A percentile compares a stretch with the other conserved stretches of the same genome.
Evolutionary conservation across 2,329 filamentous ascomycete species (phyloP).

Genomic region (Ceratocystis lukuohia): DNA sequence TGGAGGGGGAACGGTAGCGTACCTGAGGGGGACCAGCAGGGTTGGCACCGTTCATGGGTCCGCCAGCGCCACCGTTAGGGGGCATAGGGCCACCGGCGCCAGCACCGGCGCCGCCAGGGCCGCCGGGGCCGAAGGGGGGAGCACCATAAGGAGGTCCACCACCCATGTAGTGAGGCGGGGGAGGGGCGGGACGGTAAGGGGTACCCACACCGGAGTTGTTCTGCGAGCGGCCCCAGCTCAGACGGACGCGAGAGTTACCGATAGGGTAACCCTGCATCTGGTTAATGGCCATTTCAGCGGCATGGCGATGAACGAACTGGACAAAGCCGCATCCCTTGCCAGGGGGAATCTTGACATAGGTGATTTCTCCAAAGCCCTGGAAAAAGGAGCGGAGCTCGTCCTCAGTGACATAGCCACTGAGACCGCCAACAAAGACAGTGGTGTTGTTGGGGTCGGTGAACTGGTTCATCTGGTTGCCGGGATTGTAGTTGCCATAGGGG

Average conservation of each 20-base stretch:
- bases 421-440: constrained; percentile 92
- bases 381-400: constrained; percentile 99
- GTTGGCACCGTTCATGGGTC: constrained; percentile 29
- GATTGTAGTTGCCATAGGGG: constrained; percentile 33
- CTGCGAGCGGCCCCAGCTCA: constrained; percentile 95
- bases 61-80: constrained; percentile 28
- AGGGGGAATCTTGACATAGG: constrained; percentile 98
- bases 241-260: constrained; percentile 90
- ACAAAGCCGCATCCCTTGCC: constrained; percentile 99
- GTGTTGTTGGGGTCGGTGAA: constrained; percentile 99
- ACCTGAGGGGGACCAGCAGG: constrained; percentile 31
- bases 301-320: constrained; percentile 96
- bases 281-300: constrained; percentile 99
- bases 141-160: constrained; percentile 34
- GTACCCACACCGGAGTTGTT: constrained; percentile 99
- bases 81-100: constrained; percentile 28
- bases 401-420: constrained; percentile 96
- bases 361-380: constrained; percentile 98
- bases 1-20: constrained; percentile 18
- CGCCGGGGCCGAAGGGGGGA: constrained; percentile 34
- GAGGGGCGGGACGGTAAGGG: constrained; percentile 85
- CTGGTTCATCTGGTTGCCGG: constrained; percentile 70
- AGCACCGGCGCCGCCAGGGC: constrained; percentile 31
- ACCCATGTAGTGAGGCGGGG: constrained; percentile 42
- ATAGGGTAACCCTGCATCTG: constrained; percentile 99